A percentile compares a stretch with the other conserved stretches of the same genome.
These are phyloP conservation scores for Boletus fagicola DNA, from an alignment of 768 basidiomycete species.

Conservation along the genomic window DNA sequence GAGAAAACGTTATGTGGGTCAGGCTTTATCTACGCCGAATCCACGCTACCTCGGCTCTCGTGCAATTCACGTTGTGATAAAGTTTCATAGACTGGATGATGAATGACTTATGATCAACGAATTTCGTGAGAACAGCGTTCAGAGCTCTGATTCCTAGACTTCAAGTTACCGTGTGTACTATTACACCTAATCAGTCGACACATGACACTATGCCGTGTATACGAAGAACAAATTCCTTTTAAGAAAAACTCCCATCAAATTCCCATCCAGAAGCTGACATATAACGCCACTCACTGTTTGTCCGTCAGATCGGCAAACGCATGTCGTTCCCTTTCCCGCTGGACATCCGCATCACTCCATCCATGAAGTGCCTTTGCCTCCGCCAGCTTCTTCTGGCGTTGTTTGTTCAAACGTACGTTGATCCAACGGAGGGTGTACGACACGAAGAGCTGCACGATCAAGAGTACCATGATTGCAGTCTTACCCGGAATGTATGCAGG, in stretches of 20 bases:
- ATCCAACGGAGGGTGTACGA: conserved; percentile 51
- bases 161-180: background rate
- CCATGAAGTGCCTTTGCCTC: conserved; percentile 45
- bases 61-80: conserved; percentile 14
- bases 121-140: conserved; percentile 1
- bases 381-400: conserved; percentile 42
- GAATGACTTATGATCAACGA: background rate
- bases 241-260: conserved; percentile 1
- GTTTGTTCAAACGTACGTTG: conserved; percentile 51
- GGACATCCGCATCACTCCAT: conserved; percentile 59
- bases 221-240: conserved; percentile 58
- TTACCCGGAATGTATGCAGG: conserved; percentile 67
- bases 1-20: conserved; percentile 6
- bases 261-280: background rate
- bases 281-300: conserved; percentile 46
- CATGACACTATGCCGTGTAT: conserved; percentile 45
- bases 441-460: conserved; percentile 50
- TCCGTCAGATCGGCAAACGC: conserved; percentile 66
- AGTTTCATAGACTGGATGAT: conserved; percentile 6
- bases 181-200: background rate
- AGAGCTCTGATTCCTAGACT: conserved; percentile 5
- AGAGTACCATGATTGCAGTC: conserved; percentile 58
- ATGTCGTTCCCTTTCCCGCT: conserved; percentile 55
- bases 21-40: conserved; percentile 11
- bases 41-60: background rate